Conservation (phyloP, 2,329 filamentous ascomycete species). For the Pestalotiopsis sp. region DNA sequence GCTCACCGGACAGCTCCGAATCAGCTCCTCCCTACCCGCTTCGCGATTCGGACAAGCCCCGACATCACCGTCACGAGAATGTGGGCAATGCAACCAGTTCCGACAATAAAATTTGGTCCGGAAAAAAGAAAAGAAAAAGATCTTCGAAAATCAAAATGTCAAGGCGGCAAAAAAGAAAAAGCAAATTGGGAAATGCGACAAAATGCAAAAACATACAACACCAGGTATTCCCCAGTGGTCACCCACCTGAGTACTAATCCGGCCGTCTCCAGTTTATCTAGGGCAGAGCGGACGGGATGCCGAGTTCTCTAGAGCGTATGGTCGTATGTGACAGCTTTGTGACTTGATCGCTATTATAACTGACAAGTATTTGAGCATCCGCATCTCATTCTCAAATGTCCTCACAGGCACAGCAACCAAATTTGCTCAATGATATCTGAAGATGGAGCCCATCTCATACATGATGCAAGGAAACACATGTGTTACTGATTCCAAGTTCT, state of each 20-base stretch:
- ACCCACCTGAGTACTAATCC: background rate
- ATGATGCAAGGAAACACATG: too few relatives aligned
- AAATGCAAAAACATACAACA: background rate
- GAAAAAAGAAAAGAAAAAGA: too few relatives aligned
- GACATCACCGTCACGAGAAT: background rate
- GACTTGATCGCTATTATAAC: background rate
- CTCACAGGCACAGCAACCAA: too few relatives aligned
- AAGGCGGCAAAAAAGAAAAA: background rate
- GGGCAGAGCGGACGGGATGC: constrained; percentile 2
- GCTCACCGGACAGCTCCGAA: background rate
- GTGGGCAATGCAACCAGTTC: too few relatives aligned
- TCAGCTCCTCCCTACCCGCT: background rate
- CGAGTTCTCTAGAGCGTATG: background rate
- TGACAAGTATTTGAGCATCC: background rate
- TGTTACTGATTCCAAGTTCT: too few relatives aligned
- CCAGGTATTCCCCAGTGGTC: background rate
- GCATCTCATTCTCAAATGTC: too few relatives aligned
- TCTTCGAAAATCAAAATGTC: background rate
- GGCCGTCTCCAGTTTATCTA: background rate
- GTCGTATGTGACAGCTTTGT: background rate
- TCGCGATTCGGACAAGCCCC: background rate
- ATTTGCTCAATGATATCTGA: too few relatives aligned
- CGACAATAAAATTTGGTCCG: too few relatives aligned
- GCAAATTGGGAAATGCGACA: background rate
- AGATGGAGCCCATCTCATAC: too few relatives aligned